A percentile compares a stretch with the other conserved stretches of the same genome.
Evolutionary conservation across 2,329 filamentous ascomycete species (phyloP).

Genomic region (Colletotrichum sp.): DNA sequence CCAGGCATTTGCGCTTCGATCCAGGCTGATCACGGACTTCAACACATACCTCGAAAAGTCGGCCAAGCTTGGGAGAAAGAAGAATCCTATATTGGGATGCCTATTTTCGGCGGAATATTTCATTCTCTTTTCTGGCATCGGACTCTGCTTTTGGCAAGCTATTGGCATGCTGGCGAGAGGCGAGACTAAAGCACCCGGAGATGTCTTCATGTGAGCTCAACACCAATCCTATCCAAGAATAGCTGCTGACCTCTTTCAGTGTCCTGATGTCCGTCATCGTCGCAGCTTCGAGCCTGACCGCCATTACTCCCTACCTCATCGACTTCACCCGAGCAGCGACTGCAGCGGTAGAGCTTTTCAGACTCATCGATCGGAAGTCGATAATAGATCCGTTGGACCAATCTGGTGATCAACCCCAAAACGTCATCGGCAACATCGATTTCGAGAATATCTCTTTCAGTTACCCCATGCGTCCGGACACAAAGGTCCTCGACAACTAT

Average conservation of each 20-base stretch:
- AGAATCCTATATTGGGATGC: conserved; percentile 39
- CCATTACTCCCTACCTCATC: conserved; percentile 39
- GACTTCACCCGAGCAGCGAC: conserved; percentile 42
- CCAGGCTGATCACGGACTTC: conserved; percentile 41
- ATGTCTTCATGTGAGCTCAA: conserved; percentile 40
- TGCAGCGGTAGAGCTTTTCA: conserved; percentile 38
- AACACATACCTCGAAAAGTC: conserved; percentile 41
- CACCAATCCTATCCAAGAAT: too few relatives aligned
- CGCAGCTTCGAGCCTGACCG: conserved; percentile 38
- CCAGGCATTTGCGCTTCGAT: conserved; percentile 46
- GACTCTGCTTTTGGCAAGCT: conserved; percentile 51
- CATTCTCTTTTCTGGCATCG: conserved; percentile 46
- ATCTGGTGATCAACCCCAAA: conserved; percentile 31
- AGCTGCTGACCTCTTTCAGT: conserved; percentile 17
- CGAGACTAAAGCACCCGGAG: conserved; percentile 39
- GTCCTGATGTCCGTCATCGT: conserved; percentile 45
- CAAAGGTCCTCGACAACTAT: conserved; percentile 45
- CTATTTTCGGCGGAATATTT: conserved; percentile 44
- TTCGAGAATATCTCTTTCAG: conserved; percentile 45
- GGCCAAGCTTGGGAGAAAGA: conserved; percentile 39
- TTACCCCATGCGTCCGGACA: conserved; percentile 49
- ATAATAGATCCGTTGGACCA: conserved; percentile 38
- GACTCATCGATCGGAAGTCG: conserved; percentile 41
- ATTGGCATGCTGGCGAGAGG: conserved; percentile 39
- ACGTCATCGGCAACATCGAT: conserved; percentile 36